A percentile compares a stretch with the other conserved stretches of the same genome.
Conservation (phyloP, 768 basidiomycete species). For the Terana coerulea region DNA sequence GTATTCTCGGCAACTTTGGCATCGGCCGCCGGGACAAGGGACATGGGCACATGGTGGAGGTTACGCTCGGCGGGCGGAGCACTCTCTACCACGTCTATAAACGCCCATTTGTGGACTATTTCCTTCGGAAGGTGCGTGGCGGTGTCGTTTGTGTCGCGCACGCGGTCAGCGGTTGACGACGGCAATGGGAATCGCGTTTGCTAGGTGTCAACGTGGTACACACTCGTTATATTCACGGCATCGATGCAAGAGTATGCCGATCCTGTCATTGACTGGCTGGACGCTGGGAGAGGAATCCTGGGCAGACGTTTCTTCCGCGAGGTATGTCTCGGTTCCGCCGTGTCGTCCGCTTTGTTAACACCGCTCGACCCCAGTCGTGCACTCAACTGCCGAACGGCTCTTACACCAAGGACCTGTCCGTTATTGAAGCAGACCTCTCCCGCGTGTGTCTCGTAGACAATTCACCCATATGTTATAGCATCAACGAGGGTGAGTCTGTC, state of each 20-base stretch:
- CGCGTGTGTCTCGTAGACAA: slow-evolving; percentile 95
- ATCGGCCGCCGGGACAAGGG: slow-evolving; percentile 57
- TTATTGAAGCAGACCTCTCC: slow-evolving; percentile 88
- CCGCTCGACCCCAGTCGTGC: slow-evolving; percentile 61
- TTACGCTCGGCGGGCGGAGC: slow-evolving; percentile 81
- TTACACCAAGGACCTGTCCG: slow-evolving; percentile 88
- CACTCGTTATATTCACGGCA: slow-evolving; percentile 96
- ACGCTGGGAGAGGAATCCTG: slow-evolving; percentile 89
- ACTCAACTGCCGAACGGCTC: slow-evolving; percentile 89
- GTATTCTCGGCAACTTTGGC: slow-evolving; percentile 44
- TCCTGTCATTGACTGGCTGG: slow-evolving; percentile 99
- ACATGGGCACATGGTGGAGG: slow-evolving; percentile 87
- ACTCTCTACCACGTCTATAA: slow-evolving; percentile 98
- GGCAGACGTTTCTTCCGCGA: slow-evolving; percentile 89
- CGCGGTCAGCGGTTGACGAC: background rate
- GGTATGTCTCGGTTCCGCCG: slow-evolving; percentile 48
- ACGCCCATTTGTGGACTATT: slow-evolving; percentile 95
- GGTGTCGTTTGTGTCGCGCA: background rate
- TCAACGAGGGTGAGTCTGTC: slow-evolving; percentile 75
- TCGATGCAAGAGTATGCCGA: slow-evolving; percentile 99
- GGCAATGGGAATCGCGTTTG: background rate
- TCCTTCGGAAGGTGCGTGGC: slow-evolving; percentile 72
- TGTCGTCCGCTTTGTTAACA: background rate
- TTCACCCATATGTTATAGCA: slow-evolving; percentile 86
- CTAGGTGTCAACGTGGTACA: slow-evolving; percentile 98